Conservation (phyloP, 2,329 filamentous ascomycete genomes). For the Exophiala calicioides region DNA sequence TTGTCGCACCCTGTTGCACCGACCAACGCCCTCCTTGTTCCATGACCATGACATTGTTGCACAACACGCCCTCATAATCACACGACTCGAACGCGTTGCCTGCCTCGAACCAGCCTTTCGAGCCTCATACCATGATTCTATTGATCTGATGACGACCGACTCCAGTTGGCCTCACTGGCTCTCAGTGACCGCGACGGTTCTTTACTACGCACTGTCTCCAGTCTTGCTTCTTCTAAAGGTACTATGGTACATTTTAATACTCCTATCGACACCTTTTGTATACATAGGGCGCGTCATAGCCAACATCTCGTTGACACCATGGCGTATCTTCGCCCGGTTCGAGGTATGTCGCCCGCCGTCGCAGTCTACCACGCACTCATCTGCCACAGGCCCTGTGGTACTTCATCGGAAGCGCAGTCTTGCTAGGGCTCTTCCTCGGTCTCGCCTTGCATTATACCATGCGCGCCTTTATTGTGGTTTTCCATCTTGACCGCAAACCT, state of each 20-base stretch:
- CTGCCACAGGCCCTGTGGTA: slow-evolving; percentile 46
- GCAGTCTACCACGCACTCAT: slow-evolving; percentile 8
- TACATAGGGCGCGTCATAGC: slow-evolving; percentile 48
- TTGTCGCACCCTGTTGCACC: no score
- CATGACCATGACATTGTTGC: slow-evolving; percentile 8
- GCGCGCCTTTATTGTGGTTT: slow-evolving; percentile 53
- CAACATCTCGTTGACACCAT: slow-evolving; percentile 49
- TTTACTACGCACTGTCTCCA: slow-evolving; percentile 41
- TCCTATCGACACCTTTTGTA: slow-evolving; percentile 51
- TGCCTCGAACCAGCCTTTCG: background rate
- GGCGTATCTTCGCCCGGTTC: slow-evolving; percentile 54
- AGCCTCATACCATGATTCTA: slow-evolving; percentile 8
- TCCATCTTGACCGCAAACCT: slow-evolving; percentile 33
- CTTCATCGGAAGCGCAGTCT: slow-evolving; percentile 65
- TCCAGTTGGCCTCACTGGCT: slow-evolving; percentile 20
- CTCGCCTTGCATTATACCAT: slow-evolving; percentile 60
- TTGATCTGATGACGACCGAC: slow-evolving; percentile 14
- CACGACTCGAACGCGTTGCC: background rate
- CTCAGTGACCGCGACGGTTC: slow-evolving; percentile 32
- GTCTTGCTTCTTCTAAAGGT: slow-evolving; percentile 40
- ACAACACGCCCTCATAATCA: slow-evolving; percentile 3
- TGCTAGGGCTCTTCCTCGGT: slow-evolving; percentile 67
- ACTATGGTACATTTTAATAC: slow-evolving; percentile 40
- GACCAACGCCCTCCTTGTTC: no score
- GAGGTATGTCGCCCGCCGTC: slow-evolving; percentile 48